Percentiles rank a stretch among this genome's conserved stretches.
Evolutionary conservation across 2,329 filamentous ascomycete species (phyloP).

Genomic region (Neonectria neomacrospora): DNA sequence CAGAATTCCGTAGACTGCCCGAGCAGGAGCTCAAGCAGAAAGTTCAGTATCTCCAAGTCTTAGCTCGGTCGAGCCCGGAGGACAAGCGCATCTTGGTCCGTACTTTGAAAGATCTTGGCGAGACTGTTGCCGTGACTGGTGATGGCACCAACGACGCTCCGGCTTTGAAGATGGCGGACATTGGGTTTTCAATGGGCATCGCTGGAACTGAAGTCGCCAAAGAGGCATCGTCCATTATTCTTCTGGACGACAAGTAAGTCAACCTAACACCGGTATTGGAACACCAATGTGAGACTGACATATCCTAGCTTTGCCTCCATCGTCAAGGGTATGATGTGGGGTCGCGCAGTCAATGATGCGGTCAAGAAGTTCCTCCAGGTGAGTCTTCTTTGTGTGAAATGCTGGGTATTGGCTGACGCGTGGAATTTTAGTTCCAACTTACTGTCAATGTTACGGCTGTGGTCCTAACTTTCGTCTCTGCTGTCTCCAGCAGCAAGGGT

Average conservation of each 20-base stretch:
- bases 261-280: not conserved
- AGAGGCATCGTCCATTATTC: conserved; percentile 70
- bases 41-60: conserved; percentile 70
- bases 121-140: conserved; percentile 69
- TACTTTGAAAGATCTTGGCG: conserved; percentile 70
- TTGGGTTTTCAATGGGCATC: conserved; percentile 74
- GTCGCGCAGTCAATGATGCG: conserved; percentile 70
- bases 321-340: conserved; percentile 71
- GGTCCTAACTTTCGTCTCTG: conserved; percentile 67
- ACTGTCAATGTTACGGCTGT: conserved; percentile 73
- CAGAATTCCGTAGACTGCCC: conserved; percentile 66
- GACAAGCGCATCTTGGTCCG: conserved; percentile 73
- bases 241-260: conserved; percentile 66
- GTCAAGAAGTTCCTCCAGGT: conserved; percentile 72
- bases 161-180: conserved; percentile 69
- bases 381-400: conserved; percentile 16
- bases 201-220: conserved; percentile 72
- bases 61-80: conserved; percentile 73
- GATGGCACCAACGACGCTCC: conserved; percentile 72
- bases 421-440: conserved; percentile 63
- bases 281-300: conserved; percentile 19
- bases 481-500: conserved; percentile 61
- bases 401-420: not conserved
- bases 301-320: conserved; percentile 60
- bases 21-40: conserved; percentile 64